Conservation (phyloP, 192 early-diverging fungal genomes). For the Geosiphon pyriformis region DNA sequence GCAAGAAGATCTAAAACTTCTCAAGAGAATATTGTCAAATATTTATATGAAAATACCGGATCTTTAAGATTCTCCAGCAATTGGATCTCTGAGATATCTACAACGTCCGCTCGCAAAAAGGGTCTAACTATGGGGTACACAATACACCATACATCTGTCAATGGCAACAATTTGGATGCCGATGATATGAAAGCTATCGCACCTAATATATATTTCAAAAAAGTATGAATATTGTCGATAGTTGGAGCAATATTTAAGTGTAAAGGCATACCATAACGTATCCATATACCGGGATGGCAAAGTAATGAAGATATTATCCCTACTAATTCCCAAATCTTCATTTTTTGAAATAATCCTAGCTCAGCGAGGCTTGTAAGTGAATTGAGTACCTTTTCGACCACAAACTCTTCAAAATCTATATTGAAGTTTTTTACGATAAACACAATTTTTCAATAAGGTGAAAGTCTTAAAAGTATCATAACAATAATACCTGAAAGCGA, state of each 20-base stretch:
- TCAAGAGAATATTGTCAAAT: too few species aligned
- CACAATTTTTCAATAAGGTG: background rate
- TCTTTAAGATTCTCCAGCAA: conserved; percentile 64
- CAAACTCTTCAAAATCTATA: conserved; percentile 84
- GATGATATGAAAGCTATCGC: conserved; percentile 67
- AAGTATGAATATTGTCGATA: background rate
- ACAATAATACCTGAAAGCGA: conserved; percentile 56
- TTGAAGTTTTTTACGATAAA: background rate
- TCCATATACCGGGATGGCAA: conserved; percentile 79
- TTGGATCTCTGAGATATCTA: conserved; percentile 54
- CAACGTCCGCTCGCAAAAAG: conserved; percentile 60
- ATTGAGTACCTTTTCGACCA: conserved; percentile 83
- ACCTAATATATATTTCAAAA: conserved; percentile 31
- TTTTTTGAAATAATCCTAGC: conserved; percentile 69
- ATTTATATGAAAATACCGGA: conserved; percentile 59
- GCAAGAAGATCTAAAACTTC: too few species aligned
- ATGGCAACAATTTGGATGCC: conserved; percentile 53
- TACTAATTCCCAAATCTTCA: conserved; percentile 69
- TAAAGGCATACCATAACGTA: conserved; percentile 68
- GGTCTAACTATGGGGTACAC: conserved; percentile 67
- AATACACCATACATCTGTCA: conserved; percentile 71
- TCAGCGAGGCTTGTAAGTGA: conserved; percentile 74
- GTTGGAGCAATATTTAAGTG: too few species aligned
- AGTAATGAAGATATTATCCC: conserved; percentile 65
- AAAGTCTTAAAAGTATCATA: background rate